These are phyloP conservation scores for Mariannaea sp. DNA, from an alignment of 2,329 filamentous ascomycete species.

Conservation along the genomic window DNA sequence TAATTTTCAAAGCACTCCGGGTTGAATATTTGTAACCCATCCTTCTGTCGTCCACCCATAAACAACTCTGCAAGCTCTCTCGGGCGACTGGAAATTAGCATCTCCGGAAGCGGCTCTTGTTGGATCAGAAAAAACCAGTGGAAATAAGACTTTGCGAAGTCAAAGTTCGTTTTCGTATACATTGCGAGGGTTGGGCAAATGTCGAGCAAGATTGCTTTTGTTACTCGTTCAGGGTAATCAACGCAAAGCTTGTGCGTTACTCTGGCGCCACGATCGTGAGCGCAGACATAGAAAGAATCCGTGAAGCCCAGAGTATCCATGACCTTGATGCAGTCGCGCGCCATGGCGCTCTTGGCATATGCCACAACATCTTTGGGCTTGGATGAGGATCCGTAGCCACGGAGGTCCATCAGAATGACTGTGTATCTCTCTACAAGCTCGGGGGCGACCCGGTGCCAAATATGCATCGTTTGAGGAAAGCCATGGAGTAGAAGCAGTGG, in stretches of 20 bases:
- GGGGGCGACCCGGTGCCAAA: conserved; percentile 55
- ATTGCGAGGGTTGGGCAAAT: conserved; percentile 61
- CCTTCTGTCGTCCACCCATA: conserved; percentile 46
- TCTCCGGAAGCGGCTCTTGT: conserved; percentile 54
- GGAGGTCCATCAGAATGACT: conserved; percentile 53
- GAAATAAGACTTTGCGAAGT: conserved; percentile 56
- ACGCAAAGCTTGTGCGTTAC: conserved; percentile 60
- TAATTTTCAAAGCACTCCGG: conserved; percentile 48
- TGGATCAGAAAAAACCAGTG: conserved; percentile 66
- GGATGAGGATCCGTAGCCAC: conserved; percentile 57
- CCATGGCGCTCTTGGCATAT: conserved; percentile 57
- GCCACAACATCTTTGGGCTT: conserved; percentile 45
- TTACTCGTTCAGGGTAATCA: conserved; percentile 48
- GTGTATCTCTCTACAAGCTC: conserved; percentile 47
- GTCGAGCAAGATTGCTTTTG: conserved; percentile 53
- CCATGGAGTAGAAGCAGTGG: conserved; percentile 57
- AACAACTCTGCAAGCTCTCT: conserved; percentile 49
- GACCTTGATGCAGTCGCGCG: conserved; percentile 50
- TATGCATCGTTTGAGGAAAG: conserved; percentile 57
- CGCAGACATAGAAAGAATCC: conserved; percentile 53
- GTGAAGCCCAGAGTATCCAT: conserved; percentile 50
- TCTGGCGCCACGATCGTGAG: conserved; percentile 61
- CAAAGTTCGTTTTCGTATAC: conserved; percentile 50
- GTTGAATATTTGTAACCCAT: conserved; percentile 43
- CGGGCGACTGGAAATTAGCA: conserved; percentile 47